Evolutionary conservation across 1,284 basidiomycete genomes (phyloP).

Genomic region (Singerocomus inundabilis): DNA sequence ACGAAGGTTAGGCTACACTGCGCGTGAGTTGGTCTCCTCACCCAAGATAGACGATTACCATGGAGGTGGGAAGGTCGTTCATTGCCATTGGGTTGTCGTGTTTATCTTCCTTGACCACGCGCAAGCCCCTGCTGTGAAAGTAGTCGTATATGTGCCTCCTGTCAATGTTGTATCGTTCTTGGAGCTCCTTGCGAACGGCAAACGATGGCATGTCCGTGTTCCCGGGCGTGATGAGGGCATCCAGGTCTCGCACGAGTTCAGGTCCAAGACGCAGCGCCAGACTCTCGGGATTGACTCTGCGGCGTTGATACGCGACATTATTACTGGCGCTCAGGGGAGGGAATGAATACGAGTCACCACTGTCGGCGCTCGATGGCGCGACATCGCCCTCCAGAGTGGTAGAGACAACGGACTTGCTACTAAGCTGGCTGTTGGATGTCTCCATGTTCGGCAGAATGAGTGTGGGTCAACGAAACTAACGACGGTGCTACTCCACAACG

Average conservation of each 20-base stretch:
- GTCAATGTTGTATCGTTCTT: conserved; percentile 64
- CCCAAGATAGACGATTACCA: conserved; percentile 22
- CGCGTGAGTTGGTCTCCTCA: conserved; percentile 15
- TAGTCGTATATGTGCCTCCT: conserved; percentile 75
- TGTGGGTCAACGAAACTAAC: conserved; percentile 1
- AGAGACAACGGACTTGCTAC: conserved; percentile 1
- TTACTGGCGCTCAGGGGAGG: not conserved
- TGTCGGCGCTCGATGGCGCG: conserved; percentile 6
- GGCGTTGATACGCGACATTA: conserved; percentile 27
- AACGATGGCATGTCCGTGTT: conserved; percentile 70
- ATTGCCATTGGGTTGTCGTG: conserved; percentile 39
- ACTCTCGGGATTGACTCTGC: conserved; percentile 51
- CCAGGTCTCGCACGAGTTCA: conserved; percentile 64
- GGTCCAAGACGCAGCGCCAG: conserved; percentile 63
- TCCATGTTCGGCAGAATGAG: conserved; percentile 17
- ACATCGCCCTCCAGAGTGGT: not conserved
- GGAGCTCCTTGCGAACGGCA: conserved; percentile 62
- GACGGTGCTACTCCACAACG: not conserved
- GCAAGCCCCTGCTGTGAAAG: conserved; percentile 62
- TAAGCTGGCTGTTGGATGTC: not conserved
- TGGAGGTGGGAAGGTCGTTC: conserved; percentile 19
- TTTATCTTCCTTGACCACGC: conserved; percentile 67
- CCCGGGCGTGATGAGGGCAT: conserved; percentile 62
- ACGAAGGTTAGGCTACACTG: conserved; percentile 30
- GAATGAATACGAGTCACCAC: conserved; percentile 1